A percentile compares a stretch with the other conserved stretches of the same genome.
Conservation (phyloP, 78 protist genomes). For the Chrysochromulina parva region DNA sequence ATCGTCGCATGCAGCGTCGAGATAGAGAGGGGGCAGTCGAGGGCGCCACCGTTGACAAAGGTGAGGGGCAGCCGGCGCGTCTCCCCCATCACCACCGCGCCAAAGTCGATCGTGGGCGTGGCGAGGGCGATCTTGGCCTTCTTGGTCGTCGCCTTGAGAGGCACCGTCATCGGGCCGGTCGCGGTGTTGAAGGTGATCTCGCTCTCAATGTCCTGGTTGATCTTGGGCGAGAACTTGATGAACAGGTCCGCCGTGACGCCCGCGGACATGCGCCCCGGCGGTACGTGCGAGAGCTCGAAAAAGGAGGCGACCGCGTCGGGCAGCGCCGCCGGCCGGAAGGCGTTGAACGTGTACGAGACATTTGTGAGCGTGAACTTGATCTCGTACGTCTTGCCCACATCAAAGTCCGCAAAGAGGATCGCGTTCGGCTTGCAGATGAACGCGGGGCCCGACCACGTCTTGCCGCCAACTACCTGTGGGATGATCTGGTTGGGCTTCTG, state of each 20-base stretch:
- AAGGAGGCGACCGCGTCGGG: background rate
- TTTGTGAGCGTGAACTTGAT: slow-evolving; percentile 35
- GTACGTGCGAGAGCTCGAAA: slow-evolving; percentile 11
- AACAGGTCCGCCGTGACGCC: background rate
- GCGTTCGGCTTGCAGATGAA: slow-evolving; percentile 24
- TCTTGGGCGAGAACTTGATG: slow-evolving; percentile 48
- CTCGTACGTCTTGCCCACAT: slow-evolving; percentile 16
- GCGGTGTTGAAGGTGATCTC: slow-evolving; percentile 6
- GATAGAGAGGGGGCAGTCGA: background rate
- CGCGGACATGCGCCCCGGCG: slow-evolving; percentile 52
- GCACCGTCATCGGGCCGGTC: slow-evolving; percentile 41
- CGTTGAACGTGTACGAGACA: slow-evolving; percentile 49
- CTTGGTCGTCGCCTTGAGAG: background rate
- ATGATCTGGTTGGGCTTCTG: background rate
- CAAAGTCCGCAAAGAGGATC: slow-evolving; percentile 48
- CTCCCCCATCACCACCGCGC: slow-evolving; percentile 47
- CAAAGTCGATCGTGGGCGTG: slow-evolving; percentile 34
- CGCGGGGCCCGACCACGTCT: slow-evolving; percentile 38
- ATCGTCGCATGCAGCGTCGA: background rate
- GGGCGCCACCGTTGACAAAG: slow-evolving; percentile 48
- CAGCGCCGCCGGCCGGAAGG: slow-evolving; percentile 37
- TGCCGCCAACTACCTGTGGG: slow-evolving; percentile 44
- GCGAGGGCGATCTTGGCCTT: background rate
- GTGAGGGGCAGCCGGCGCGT: background rate
- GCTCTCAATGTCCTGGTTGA: slow-evolving; percentile 35